These are phyloP conservation scores for Lentinula guzmanii DNA, from an alignment of 768 basidiomycete genomes.

Conservation along the genomic window DNA sequence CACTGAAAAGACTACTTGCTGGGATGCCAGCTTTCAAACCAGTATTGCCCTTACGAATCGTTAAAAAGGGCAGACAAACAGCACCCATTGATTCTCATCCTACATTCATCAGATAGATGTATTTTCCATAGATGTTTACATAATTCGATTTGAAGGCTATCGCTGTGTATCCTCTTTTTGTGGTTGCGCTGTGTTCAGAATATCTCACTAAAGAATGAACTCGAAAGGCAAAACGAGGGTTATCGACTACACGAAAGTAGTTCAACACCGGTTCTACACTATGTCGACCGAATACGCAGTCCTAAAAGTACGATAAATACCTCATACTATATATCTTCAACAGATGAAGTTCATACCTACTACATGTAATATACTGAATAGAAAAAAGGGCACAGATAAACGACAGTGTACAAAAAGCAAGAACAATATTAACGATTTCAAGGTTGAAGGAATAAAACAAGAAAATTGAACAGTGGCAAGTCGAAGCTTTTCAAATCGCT, in stretches of 20 bases:
- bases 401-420: not conserved
- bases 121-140: not conserved
- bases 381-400: not conserved
- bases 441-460: not conserved
- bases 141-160: too few relatives aligned
- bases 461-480: not conserved
- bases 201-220: too few relatives aligned
- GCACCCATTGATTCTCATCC: not conserved
- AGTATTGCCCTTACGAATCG: not conserved
- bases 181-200: too few relatives aligned
- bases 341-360: not conserved
- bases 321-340: not conserved
- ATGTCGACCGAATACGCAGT: too few relatives aligned
- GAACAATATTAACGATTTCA: not conserved
- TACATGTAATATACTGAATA: not conserved
- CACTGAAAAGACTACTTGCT: not conserved
- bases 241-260: too few relatives aligned
- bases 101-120: not conserved
- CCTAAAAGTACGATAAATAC: not conserved
- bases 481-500: not conserved
- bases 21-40: not conserved
- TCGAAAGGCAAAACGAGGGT: too few relatives aligned
- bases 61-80: not conserved
- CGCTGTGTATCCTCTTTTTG: too few relatives aligned
- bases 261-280: too few relatives aligned